phyloP scores from a whole-genome alignment of 2,329 filamentous ascomycete species.

The Colletotrichum scovillei region DNA sequence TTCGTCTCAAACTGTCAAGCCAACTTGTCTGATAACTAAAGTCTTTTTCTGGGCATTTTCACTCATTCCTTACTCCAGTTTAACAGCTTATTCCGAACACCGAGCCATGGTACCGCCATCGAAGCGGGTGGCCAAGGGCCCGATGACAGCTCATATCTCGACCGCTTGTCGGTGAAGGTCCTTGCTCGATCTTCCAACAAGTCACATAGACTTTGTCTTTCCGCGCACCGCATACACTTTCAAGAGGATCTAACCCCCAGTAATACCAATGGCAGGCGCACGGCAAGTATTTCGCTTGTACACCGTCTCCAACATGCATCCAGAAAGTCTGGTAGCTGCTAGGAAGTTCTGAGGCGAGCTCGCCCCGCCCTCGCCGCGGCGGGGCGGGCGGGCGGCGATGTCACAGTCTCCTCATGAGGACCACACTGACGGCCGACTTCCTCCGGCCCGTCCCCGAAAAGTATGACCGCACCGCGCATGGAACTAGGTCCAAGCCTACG shows the following conservation, averaged over 20 bases:
- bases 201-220: background rate
- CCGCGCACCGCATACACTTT: background rate
- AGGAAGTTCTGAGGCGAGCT: background rate
- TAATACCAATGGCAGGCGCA: background rate
- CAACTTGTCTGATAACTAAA: background rate
- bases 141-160: conserved; percentile 25
- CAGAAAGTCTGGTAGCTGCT: background rate
- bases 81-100: conserved; percentile 7
- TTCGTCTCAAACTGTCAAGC: background rate
- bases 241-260: conserved; percentile 12
- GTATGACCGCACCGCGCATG: conserved; percentile 30
- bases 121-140: background rate
- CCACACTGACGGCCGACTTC: conserved; percentile 14
- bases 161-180: conserved; percentile 7
- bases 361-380: conserved; percentile 5
- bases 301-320: conserved; percentile 3
- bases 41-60: background rate
- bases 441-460: conserved; percentile 29
- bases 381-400: conserved; percentile 22
- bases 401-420: conserved; percentile 9
- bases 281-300: conserved; percentile 12
- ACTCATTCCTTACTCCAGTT: background rate
- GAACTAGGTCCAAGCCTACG: background rate
- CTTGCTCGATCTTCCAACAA: background rate
- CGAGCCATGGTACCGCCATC: conserved; percentile 8